Evolutionary conservation across 1,284 basidiomycete genomes (phyloP).

Genomic region (Papiliotrema laurentii): DNA sequence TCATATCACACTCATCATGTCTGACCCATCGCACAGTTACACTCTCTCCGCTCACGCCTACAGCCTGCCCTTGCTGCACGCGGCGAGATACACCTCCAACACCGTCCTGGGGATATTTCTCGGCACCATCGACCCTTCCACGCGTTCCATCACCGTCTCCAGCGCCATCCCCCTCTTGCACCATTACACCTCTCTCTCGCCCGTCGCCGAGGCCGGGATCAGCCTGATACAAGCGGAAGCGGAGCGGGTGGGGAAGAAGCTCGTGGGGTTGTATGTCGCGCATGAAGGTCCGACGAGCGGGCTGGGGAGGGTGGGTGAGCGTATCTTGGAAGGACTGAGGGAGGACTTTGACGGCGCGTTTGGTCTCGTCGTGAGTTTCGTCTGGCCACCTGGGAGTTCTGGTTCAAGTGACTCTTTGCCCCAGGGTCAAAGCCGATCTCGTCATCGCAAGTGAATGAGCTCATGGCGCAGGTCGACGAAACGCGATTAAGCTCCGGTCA

Average conservation of each 20-base stretch:
- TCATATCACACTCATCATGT: background rate
- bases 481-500: background rate
- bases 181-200: conserved; percentile 40
- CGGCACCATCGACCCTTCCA: conserved; percentile 12
- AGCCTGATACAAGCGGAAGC: conserved; percentile 33
- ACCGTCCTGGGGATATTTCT: conserved; percentile 48
- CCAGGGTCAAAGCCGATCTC: no score
- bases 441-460: background rate
- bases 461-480: conserved; percentile 1
- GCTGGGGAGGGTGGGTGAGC: conserved; percentile 15
- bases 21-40: background rate
- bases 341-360: conserved; percentile 9
- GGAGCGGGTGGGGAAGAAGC: conserved; percentile 8
- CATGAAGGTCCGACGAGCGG: conserved; percentile 19
- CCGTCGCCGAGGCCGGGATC: conserved; percentile 42
- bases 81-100: conserved; percentile 37
- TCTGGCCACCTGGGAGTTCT: conserved; percentile 3
- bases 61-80: conserved; percentile 36
- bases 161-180: conserved; percentile 48
- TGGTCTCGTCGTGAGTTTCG: conserved; percentile 27
- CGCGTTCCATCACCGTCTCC: conserved; percentile 14
- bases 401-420: no score
- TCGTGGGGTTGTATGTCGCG: conserved; percentile 46
- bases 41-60: conserved; percentile 24
- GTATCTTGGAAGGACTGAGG: conserved; percentile 12